These are phyloP conservation scores for Arabidopsis hybrid DNA, from an alignment of 441 rosid genomes.

Conservation along the genomic window DNA sequence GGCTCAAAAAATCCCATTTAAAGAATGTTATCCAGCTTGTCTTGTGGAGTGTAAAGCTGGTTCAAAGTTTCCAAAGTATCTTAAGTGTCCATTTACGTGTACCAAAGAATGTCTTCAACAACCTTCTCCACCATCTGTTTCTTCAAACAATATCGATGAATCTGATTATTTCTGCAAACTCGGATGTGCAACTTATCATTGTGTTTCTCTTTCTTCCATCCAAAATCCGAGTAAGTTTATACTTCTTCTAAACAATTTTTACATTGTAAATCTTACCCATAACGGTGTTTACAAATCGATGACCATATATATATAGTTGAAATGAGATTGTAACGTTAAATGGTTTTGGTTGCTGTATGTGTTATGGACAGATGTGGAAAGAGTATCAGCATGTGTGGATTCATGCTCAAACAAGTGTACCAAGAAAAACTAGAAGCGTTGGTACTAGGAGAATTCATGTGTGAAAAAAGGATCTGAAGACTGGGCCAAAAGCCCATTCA, in stretches of 20 bases:
- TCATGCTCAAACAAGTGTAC: slow-evolving; percentile 19
- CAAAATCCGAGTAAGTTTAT: slow-evolving; percentile 18
- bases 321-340: not conserved
- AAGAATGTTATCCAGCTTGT: slow-evolving; percentile 6
- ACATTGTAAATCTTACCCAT: not conserved
- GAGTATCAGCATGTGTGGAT: slow-evolving; percentile 4
- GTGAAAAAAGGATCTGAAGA: too few relatives aligned
- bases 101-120: not conserved
- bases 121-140: not conserved
- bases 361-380: slow-evolving; percentile 6
- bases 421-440: slow-evolving; percentile 1
- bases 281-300: not conserved
- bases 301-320: not conserved
- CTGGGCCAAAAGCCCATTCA: too few relatives aligned
- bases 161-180: slow-evolving; percentile 20
- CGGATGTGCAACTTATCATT: slow-evolving; percentile 14
- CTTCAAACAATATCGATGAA: not conserved
- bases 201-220: slow-evolving; percentile 2
- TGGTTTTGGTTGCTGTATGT: not conserved
- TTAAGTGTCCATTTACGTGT: slow-evolving; percentile 1
- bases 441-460: too few relatives aligned
- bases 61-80: not conserved
- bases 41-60: not conserved
- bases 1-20: not conserved
- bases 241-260: not conserved